These are phyloP conservation scores for Pestalotiopsis sp. DNA, from an alignment of 2,329 filamentous ascomycete species.

Conservation along the genomic window DNA sequence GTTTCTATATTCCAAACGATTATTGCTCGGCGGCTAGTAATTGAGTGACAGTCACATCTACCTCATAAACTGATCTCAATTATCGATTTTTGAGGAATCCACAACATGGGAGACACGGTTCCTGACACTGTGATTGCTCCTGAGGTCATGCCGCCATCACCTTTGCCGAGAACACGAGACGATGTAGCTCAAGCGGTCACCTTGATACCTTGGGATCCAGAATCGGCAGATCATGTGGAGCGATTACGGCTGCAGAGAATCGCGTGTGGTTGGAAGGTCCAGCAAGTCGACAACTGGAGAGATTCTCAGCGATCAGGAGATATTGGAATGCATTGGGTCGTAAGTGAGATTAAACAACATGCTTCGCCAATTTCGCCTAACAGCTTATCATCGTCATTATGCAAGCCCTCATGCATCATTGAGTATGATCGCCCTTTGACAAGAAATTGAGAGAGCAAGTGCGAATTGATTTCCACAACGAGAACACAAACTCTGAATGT, in stretches of 20 bases:
- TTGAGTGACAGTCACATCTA: too few relatives aligned
- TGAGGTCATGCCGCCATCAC: not conserved
- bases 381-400: slow-evolving; percentile 14
- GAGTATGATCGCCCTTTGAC: not conserved
- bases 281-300: slow-evolving; percentile 23
- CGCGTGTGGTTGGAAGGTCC: slow-evolving; percentile 27
- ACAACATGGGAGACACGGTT: not conserved
- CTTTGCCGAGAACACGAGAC: not conserved
- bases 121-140: not conserved
- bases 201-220: slow-evolving; percentile 29
- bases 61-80: too few relatives aligned
- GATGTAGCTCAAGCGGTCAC: slow-evolving; percentile 3
- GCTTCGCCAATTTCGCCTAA: slow-evolving; percentile 20
- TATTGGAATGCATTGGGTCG: slow-evolving; percentile 20
- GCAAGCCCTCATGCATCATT: not conserved
- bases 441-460: not conserved
- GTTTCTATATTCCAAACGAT: not conserved
- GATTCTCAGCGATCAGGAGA: slow-evolving; percentile 20
- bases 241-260: slow-evolving; percentile 25
- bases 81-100: not conserved
- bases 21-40: not conserved
- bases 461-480: not conserved
- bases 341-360: slow-evolving; percentile 10
- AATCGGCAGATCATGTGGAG: slow-evolving; percentile 23
- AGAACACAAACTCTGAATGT: not conserved